Base-by-base conservation (phyloP, 2,329 filamentous ascomycete species). In the Orbilia javanica region DNA sequence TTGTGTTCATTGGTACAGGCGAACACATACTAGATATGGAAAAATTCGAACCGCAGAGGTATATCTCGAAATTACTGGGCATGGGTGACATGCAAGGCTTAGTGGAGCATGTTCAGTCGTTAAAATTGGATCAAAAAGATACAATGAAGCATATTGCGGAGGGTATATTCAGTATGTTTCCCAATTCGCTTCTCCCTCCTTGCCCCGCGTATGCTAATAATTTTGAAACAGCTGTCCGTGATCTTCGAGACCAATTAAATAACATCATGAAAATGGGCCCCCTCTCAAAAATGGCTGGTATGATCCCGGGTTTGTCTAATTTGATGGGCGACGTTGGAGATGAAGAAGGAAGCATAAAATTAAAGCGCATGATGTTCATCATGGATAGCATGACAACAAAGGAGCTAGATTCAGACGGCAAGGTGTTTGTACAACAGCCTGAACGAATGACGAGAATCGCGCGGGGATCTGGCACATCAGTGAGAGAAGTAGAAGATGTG, bases 261-360 rank as follows among this genome's bases (percentile, higher is more conserved):
- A 98, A 98, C 82, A 97, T 99, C 83, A 97, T 98, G 94, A 99
- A 99, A 86, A 98, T 99, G 96, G 96, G 96, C 0, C 96, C 96
- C 0, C 86, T 99, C 0, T 96, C 93, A 18, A 98, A 99, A 84
- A 96, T 99, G 89, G 96, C 95, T 0, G 94, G 94, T 82, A 99
- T 99, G 96, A 98, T 99, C 80, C 96, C 96, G 0, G 96, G 96
- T 29, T 91, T 99, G 84, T 92, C 92, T 81, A 92, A 92, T 83
- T 91, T 98, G 88, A 98, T 97, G 89, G 91, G 93, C 66, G 93
- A 93, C 44, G 96, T 98, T 89, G 94, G 98, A 83, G 96, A 99
- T 83, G 95, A 98, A 82, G 96, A 98, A 83, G 95, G 95, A n/a
- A 90, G 91, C 68, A 87, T 91, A 82, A 97, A 98, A 85, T 88